These are phyloP conservation scores for Escallonia rubra DNA, from an alignment of 129 eudicot species.

Conservation along the genomic window DNA sequence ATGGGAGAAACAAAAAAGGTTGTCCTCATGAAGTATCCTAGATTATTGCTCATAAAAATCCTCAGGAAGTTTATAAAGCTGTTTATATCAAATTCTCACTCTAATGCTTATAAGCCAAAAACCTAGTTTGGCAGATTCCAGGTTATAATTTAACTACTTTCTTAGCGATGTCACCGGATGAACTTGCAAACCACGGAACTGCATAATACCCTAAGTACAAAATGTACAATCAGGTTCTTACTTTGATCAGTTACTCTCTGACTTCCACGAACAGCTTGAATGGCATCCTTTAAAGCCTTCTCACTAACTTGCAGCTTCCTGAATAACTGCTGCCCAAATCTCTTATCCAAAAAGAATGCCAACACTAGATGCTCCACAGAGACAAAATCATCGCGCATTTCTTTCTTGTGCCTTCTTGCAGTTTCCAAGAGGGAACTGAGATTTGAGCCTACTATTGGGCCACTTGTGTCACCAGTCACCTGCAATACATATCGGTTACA, in stretches of 20 bases:
- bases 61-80: too few species aligned
- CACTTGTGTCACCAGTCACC: slow-evolving; percentile 78
- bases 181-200: too few species aligned
- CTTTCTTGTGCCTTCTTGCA: slow-evolving; percentile 66
- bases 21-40: too few species aligned
- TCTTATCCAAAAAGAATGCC: slow-evolving; percentile 62
- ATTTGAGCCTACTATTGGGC: slow-evolving; percentile 69
- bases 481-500: slow-evolving; percentile 1
- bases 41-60: too few species aligned
- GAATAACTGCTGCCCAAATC: slow-evolving; percentile 76
- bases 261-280: slow-evolving; percentile 87
- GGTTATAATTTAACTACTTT: too few species aligned
- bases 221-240: slow-evolving; percentile 11
- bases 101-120: too few species aligned
- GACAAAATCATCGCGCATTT: slow-evolving; percentile 82
- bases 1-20: too few species aligned
- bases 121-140: too few species aligned
- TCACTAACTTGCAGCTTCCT: slow-evolving; percentile 60
- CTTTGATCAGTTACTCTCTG: slow-evolving; percentile 97
- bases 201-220: too few species aligned
- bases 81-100: too few species aligned
- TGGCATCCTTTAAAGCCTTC: slow-evolving; percentile 77
- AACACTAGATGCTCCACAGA: slow-evolving; percentile 87
- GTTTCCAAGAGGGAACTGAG: slow-evolving; percentile 50
- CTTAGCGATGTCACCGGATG: too few species aligned